Base-by-base conservation (phyloP, 2,329 filamentous ascomycete genomes). In the Parascedosporium putredinis region DNA sequence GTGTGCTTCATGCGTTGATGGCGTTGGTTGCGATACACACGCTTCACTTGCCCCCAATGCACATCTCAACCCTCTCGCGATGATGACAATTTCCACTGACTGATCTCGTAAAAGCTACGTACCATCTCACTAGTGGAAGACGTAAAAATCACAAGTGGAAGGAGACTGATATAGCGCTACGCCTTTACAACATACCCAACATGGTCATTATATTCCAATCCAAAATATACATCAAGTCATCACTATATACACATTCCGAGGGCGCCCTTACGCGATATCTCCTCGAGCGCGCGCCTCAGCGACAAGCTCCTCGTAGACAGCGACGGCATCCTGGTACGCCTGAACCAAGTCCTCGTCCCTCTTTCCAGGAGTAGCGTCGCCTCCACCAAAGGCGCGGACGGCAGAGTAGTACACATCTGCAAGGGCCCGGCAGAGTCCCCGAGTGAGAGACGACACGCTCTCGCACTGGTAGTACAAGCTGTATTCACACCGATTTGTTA, bases 331-430 rank as follows among this genome's bases (percentile, higher is more conserved):
- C 47, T 67, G 61, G 46, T 69, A 68, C 43, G 59, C 60, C 31
- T 54, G 52, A 2, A 62, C 53, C 3, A 63, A 53, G 1, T 56
- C 59, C 1, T 60, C 56, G 3, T 61, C 59, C 10, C 59, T 50
- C 54, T 61, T 62, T 0, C 57, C 59, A 1, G 58, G 56, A 0
- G 59, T 60, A 20, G 60, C 62, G 51, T 62, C 60, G 0, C 48
- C 49, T 4, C 65, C 64, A 10, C 68, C 68, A 27, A 68, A 70
- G 0, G 56, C 57, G 9, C 60, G 54, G 4, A 70, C 68, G 16
- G 64, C 66, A 9, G 59, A 55, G 47, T 69, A 67, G 55, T 71
- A 71, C 5, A 70, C 65, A 20, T 69, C 62, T 0, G 67, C 68
- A 9, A 70, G 54, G 0, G 54, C 60, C 10, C 58, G 55, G 56